phyloP scores from a whole-genome alignment of 768 basidiomycete genomes.

The Termitomyces sp. region DNA sequence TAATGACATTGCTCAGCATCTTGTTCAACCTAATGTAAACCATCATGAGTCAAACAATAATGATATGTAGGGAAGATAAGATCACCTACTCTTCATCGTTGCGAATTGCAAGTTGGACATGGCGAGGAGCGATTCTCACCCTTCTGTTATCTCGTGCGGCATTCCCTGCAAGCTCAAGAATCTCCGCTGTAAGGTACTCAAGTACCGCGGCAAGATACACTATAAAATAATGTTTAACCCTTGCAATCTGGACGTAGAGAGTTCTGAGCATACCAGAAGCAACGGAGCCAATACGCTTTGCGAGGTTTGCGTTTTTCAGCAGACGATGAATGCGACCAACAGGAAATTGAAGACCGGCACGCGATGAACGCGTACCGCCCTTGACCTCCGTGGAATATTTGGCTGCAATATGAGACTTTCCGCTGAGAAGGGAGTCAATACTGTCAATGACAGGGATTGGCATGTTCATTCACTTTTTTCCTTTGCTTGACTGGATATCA shows the following conservation, averaged over 20 bases:
- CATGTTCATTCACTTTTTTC: slow-evolving; percentile 36
- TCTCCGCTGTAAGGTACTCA: slow-evolving; percentile 84
- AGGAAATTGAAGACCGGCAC: slow-evolving; percentile 66
- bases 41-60: background rate
- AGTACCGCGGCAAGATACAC: slow-evolving; percentile 84
- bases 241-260: background rate
- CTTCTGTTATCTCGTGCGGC: slow-evolving; percentile 80
- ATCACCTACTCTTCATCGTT: slow-evolving; percentile 65
- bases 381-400: slow-evolving; percentile 45
- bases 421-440: slow-evolving; percentile 10
- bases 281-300: slow-evolving; percentile 62
- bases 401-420: slow-evolving; percentile 15
- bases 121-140: slow-evolving; percentile 78
- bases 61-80: background rate
- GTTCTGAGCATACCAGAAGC: slow-evolving; percentile 46
- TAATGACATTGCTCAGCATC: slow-evolving; percentile 57
- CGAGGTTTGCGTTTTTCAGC: slow-evolving; percentile 69
- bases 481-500: slow-evolving; percentile 43
- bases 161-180: slow-evolving; percentile 80
- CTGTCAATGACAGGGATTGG: background rate
- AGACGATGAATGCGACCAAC: slow-evolving; percentile 81
- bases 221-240: slow-evolving; percentile 14
- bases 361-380: slow-evolving; percentile 61
- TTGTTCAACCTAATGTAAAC: slow-evolving; percentile 41
- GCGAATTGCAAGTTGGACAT: slow-evolving; percentile 75